phyloP scores from a whole-genome alignment of 352 stramenopile species.

The Thalassiosira allenii region DNA sequence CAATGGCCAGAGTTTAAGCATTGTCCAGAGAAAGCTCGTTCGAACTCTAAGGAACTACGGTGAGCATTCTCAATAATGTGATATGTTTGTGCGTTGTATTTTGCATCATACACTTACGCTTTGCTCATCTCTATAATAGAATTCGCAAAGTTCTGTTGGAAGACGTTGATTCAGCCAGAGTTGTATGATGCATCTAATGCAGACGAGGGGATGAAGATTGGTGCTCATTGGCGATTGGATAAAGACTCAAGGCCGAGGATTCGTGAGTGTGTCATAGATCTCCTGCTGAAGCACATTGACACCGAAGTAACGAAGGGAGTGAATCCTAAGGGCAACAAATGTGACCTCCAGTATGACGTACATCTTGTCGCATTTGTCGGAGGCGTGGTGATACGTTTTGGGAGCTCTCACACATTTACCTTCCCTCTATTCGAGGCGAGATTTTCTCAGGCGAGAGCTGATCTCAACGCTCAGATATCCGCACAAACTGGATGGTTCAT shows the following conservation, averaged over 20 bases:
- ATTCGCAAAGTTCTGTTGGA: conserved; percentile 78
- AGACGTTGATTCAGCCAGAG: conserved; percentile 56
- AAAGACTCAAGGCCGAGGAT: conserved; percentile 28
- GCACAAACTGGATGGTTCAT: conserved; percentile 37
- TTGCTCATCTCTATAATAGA: conserved; percentile 28
- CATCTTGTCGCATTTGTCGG: conserved; percentile 31
- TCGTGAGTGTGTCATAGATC: conserved; percentile 48
- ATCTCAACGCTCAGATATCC: conserved; percentile 38
- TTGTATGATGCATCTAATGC: conserved; percentile 14
- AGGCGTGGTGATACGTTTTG: conserved; percentile 44
- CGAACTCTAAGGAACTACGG: conserved; percentile 47
- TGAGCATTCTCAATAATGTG: too few species aligned
- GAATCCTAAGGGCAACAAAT: not conserved
- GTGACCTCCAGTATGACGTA: conserved; percentile 29
- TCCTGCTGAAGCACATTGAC: conserved; percentile 52
- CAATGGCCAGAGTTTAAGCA: conserved; percentile 54
- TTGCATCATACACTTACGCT: not conserved
- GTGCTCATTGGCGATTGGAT: conserved; percentile 60
- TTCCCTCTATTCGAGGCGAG: conserved; percentile 47
- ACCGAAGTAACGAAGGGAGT: conserved; percentile 10
- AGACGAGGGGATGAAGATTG: not conserved
- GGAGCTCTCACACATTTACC: conserved; percentile 48
- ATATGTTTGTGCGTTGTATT: too few species aligned
- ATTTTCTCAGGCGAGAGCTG: conserved; percentile 44
- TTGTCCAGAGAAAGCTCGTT: conserved; percentile 68